Evolutionary conservation across 352 stramenopile genomes (phyloP), one percentile per base, ranked within the genome.

Genomic region (Globisporangium cylindrosporum): DNA sequence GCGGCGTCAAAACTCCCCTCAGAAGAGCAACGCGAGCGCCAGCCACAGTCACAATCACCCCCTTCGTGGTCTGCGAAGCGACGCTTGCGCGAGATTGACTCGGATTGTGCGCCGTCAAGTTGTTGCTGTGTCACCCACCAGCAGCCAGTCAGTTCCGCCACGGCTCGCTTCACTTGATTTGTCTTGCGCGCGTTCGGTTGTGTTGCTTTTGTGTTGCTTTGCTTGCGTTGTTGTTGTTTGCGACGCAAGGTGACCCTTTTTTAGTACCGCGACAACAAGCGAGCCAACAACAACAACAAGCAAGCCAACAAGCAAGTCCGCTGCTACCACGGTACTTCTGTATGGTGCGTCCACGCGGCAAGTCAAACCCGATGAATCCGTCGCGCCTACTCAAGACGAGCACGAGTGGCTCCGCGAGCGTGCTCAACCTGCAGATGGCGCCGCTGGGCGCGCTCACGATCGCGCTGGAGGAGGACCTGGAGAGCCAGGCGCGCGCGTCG

Each of bases 401-500:
- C 38, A 64, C 72, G 36, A 66, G 53, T 59, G 49, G 49, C 29
- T 48, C 43, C 10, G 67, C 51, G 48, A 66, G 43, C 58, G 64
- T 69, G 34, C 57, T 85, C 66, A 76, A 73, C 55, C 70, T 81
- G 27, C 79, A 84, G 69, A 75, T 79, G 32, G 60, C 73, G 32
- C 77, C 70, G 54, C 69, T 86, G 22, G 60, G 67, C 3, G 59
- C 65, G 27, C 59, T 88, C 29, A 61, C 78, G 14, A 61, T 57
- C 2, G 55, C 71, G 27, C 69, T 84, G 2, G 81, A 88, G 38
- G 80, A 91, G 53, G 81, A 91, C 59, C 73, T 90, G 5, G 80
- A 90, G 69, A 75, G 71, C 36, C 79, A 91, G 66, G 84, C 86
- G 54, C 83, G 86, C 36, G 73, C 84, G 12, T 81, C 79, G 27